Evolutionary conservation across 2,329 filamentous ascomycete species (phyloP), one percentile per base, ranked within the genome.

Genomic region (Chaetomiaceae sp.): DNA sequence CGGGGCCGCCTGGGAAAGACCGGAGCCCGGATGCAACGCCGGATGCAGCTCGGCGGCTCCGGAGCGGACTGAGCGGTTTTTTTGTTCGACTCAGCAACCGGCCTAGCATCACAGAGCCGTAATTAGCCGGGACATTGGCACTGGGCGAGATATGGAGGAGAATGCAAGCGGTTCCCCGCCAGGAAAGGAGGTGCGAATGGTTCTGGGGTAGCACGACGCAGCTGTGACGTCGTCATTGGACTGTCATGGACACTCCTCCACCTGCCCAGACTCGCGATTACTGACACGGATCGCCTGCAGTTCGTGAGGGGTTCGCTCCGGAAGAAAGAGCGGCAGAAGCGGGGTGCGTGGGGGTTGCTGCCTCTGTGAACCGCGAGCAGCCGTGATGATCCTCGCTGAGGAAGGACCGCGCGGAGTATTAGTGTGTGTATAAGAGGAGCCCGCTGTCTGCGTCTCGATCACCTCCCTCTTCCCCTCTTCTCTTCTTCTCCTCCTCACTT

Each of bases 191-290:
- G 27, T 8, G 17, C 9, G n/a, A 22, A n/a, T n/a, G 22, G 19
- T 8, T 12, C 10, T 45, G 42, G 47, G 37, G 47, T 38, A 32
- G 27, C 38, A 49, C 38, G 10, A 30, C 20, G 24, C 36, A 20
- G 29, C 38, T 37, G 8, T 42, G 18, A 43, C 43, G 43, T 50
- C 48, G 48, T 50, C 48, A 50, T 47, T 47, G 43, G 35, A 7
- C 33, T 40, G 40, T 46, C 42, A 46, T 32, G 19, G 11, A 29
- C 20, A 7, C 42, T 42, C 34, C 35, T 39, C 36, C 29, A 19
- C 38, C 4, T 4, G 8, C n/a, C 36, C 19, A 11, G 6, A 18
- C 17, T 26, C 6, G 18, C n/a, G n/a, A 11, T 20, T n/a, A 12
- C 30, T 15, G 24, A 5, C 9, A 18, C 18, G 11, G 40, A 48